Percentiles rank a stretch among this genome's conserved stretches.
phyloP scores from a whole-genome alignment of 371 early-diverging fungal genomes.

The Globomyces sp. region DNA sequence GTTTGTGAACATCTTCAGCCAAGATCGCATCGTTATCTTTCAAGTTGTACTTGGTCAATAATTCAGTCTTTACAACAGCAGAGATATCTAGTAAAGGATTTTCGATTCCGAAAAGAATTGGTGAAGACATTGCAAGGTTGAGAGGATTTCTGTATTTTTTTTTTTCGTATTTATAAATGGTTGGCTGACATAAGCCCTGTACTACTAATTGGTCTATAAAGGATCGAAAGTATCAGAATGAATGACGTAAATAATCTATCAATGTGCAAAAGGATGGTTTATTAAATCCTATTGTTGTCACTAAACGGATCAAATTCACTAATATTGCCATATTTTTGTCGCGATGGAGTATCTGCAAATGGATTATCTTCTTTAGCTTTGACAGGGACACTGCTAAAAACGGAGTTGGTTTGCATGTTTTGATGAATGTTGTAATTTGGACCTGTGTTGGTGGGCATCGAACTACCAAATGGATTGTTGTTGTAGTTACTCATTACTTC shows the following conservation, averaged over 20 bases:
- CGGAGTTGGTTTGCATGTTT: no score
- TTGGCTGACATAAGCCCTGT: not conserved
- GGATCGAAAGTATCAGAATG: not conserved
- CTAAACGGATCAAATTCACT: slow-evolving; percentile 19
- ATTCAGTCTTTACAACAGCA: slow-evolving; percentile 66
- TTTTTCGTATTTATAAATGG: not conserved
- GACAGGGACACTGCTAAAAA: not conserved
- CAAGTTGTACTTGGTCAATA: slow-evolving; percentile 81
- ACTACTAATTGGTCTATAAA: not conserved
- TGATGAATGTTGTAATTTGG: no score
- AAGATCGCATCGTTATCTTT: slow-evolving; percentile 94
- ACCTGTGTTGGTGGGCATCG: no score
- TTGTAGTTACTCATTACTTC: no score
- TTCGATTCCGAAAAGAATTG: slow-evolving; percentile 71
- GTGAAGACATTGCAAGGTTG: slow-evolving; percentile 24
- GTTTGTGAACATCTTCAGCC: slow-evolving; percentile 81
- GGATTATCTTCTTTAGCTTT: not conserved
- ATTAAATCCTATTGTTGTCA: slow-evolving; percentile 14
- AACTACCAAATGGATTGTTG: no score
- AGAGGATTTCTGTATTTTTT: slow-evolving; percentile 5
- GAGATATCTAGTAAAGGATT: slow-evolving; percentile 97
- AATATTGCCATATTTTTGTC: slow-evolving; percentile 5
- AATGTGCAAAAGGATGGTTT: not conserved
- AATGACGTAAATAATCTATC: no score
- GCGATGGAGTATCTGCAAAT: not conserved